These are phyloP conservation scores for Coelastrella sp. DNA, from an alignment of 139 green algal genomes.

Conservation along the genomic window DNA sequence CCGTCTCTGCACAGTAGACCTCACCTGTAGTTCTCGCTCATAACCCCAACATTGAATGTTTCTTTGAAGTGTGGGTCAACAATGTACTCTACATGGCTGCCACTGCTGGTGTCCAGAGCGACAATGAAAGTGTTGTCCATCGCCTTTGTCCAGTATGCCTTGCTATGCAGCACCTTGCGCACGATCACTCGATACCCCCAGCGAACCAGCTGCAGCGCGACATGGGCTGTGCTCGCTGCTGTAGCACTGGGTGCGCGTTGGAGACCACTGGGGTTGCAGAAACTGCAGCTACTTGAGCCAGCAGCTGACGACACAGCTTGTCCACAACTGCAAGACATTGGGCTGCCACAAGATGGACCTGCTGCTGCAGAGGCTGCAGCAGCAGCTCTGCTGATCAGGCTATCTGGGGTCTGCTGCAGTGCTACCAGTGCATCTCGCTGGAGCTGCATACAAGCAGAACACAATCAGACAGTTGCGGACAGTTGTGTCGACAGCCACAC, in stretches of 20 bases:
- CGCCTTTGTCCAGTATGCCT: slow-evolving; percentile 57
- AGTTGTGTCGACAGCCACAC: too few relatives aligned
- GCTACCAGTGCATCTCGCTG: slow-evolving; percentile 21
- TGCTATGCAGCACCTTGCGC: slow-evolving; percentile 53
- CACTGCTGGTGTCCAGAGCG: slow-evolving; percentile 34
- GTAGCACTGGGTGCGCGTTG: background rate
- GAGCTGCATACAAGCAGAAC: too few relatives aligned
- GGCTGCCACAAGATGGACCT: background rate
- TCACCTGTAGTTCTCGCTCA: slow-evolving; percentile 58
- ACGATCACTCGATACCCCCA: slow-evolving; percentile 54
- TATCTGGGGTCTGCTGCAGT: background rate
- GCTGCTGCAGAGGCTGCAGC: slow-evolving; percentile 12
- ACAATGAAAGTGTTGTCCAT: slow-evolving; percentile 62
- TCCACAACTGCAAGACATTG: background rate
- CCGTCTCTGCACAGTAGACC: background rate
- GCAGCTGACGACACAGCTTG: background rate
- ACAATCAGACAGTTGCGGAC: too few relatives aligned
- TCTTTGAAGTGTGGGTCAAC: slow-evolving; percentile 59
- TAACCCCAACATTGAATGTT: slow-evolving; percentile 49
- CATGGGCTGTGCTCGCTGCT: slow-evolving; percentile 39
- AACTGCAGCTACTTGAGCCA: background rate
- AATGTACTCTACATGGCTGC: slow-evolving; percentile 51
- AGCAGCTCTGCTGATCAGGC: slow-evolving; percentile 4
- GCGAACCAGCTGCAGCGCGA: slow-evolving; percentile 47
- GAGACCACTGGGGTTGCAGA: background rate